These are phyloP conservation scores for Anthracocystis walkeri DNA, from an alignment of 1,284 basidiomycete species.

Conservation along the genomic window DNA sequence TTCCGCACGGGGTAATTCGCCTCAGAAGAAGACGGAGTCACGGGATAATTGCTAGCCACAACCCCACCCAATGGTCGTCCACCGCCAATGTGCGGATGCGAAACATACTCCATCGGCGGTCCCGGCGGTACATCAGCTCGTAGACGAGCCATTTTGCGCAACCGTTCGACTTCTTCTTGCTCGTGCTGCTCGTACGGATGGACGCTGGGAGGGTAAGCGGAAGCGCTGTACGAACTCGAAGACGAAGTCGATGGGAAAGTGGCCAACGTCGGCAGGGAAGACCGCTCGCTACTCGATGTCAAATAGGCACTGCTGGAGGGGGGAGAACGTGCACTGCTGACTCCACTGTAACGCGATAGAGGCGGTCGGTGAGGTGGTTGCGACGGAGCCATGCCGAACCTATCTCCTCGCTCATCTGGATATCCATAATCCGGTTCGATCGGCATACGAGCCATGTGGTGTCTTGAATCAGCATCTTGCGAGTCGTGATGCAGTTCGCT, in stretches of 20 bases:
- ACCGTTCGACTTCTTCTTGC: slow-evolving; percentile 31
- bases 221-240: slow-evolving; percentile 19
- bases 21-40: slow-evolving; percentile 22
- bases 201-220: slow-evolving; percentile 5
- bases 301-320: slow-evolving; percentile 25
- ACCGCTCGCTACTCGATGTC: slow-evolving; percentile 36
- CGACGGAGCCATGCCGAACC: slow-evolving; percentile 20
- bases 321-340: slow-evolving; percentile 20
- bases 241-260: slow-evolving; percentile 31
- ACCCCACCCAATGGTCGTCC: background rate
- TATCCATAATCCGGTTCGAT: slow-evolving; percentile 29
- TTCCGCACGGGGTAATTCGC: slow-evolving; percentile 40
- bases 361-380: slow-evolving; percentile 26
- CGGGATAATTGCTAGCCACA: slow-evolving; percentile 7
- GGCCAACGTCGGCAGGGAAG: slow-evolving; percentile 27
- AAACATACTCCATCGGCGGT: slow-evolving; percentile 3
- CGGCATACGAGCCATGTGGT: slow-evolving; percentile 25
- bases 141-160: slow-evolving; percentile 29
- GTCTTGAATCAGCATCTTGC: slow-evolving; percentile 20
- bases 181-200: slow-evolving; percentile 42
- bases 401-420: slow-evolving; percentile 22
- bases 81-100: background rate
- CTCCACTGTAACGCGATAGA: slow-evolving; percentile 17
- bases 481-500: slow-evolving; percentile 20
- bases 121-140: slow-evolving; percentile 7